Evolutionary conservation across 1,284 basidiomycete genomes (phyloP).

Genomic region (Melanopsichium pennsylvanicum): DNA sequence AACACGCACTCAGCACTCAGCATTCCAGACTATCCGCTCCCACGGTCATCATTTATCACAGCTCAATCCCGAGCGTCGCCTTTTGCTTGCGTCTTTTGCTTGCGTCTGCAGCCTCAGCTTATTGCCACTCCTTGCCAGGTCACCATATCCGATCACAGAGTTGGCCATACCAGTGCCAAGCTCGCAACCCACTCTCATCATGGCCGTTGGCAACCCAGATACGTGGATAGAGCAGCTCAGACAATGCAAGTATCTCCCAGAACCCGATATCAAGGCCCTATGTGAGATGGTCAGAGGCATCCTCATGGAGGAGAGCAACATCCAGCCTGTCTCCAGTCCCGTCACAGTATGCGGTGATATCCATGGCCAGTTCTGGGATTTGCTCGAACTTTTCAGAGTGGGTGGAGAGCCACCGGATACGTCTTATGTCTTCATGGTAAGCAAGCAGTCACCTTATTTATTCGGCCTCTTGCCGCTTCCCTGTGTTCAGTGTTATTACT

Average conservation of each 20-base stretch:
- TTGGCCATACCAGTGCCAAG: background rate
- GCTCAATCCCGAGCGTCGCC: background rate
- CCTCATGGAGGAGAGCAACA: constrained; percentile 92
- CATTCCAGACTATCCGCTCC: too few relatives aligned
- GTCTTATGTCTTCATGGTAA: constrained; percentile 95
- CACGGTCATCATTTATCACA: too few relatives aligned
- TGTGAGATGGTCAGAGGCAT: constrained; percentile 85
- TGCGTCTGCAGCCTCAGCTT: background rate
- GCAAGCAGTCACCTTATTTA: too few relatives aligned
- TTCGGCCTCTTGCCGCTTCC: too few relatives aligned
- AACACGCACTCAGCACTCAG: too few relatives aligned
- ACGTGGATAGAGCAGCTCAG: constrained; percentile 72
- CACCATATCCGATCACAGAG: background rate
- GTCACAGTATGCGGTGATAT: constrained; percentile 94
- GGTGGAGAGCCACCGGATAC: constrained; percentile 88
- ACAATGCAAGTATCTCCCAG: constrained; percentile 84
- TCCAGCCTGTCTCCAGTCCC: constrained; percentile 87
- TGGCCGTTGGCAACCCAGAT: constrained; percentile 57
- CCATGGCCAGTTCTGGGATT: constrained; percentile 95
- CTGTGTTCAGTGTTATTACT: too few relatives aligned
- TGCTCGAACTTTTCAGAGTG: constrained; percentile 85
- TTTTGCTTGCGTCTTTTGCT: too few relatives aligned
- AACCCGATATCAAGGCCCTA: constrained; percentile 87
- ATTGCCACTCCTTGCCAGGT: background rate
- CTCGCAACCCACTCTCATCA: constrained; percentile 1